These are phyloP conservation scores for Penicillium simplicissimum DNA, from an alignment of 495 filamentous ascomycete genomes.

Conservation along the genomic window DNA sequence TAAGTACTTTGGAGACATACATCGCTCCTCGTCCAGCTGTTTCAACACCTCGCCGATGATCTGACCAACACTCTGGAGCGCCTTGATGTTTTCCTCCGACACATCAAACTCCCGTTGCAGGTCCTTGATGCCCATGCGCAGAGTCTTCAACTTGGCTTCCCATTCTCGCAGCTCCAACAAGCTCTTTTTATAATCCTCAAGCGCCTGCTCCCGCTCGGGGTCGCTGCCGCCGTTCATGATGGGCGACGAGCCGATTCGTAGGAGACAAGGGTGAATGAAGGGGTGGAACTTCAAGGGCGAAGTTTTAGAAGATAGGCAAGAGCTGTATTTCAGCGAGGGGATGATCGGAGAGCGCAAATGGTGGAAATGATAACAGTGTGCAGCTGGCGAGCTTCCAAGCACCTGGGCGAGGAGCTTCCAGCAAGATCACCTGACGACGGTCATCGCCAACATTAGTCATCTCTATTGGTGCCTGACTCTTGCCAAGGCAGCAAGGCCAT, in stretches of 20 bases:
- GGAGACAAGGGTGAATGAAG: slow-evolving; percentile 9
- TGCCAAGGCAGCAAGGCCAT: slow-evolving; percentile 13
- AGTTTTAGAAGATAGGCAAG: slow-evolving; percentile 3
- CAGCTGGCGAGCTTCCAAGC: slow-evolving; percentile 31
- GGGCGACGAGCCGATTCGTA: slow-evolving; percentile 17
- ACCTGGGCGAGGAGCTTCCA: slow-evolving; percentile 36
- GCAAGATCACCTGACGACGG: slow-evolving; percentile 32
- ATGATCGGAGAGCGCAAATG: slow-evolving; percentile 20
- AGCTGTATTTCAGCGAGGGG: not conserved
- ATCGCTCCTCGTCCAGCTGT: slow-evolving; percentile 98
- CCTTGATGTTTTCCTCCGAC: slow-evolving; percentile 99
- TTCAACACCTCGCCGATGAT: slow-evolving; percentile 99
- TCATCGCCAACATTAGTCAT: slow-evolving; percentile 13
- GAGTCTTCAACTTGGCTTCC: slow-evolving; percentile 92
- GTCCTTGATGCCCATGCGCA: slow-evolving; percentile 93
- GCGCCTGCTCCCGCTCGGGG: slow-evolving; percentile 76
- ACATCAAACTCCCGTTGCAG: slow-evolving; percentile 92
- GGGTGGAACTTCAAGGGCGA: slow-evolving; percentile 2
- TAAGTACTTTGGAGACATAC: slow-evolving; percentile 45
- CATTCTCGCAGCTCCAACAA: slow-evolving; percentile 96
- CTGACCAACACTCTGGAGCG: slow-evolving; percentile 96
- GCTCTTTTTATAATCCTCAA: slow-evolving; percentile 88
- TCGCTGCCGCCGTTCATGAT: slow-evolving; percentile 54
- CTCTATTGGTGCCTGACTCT: not conserved
- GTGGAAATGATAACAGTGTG: slow-evolving; percentile 15